Evolutionary conservation across 2,329 filamentous ascomycete genomes (phyloP).

Genomic region (Aspergillus japonicus): DNA sequence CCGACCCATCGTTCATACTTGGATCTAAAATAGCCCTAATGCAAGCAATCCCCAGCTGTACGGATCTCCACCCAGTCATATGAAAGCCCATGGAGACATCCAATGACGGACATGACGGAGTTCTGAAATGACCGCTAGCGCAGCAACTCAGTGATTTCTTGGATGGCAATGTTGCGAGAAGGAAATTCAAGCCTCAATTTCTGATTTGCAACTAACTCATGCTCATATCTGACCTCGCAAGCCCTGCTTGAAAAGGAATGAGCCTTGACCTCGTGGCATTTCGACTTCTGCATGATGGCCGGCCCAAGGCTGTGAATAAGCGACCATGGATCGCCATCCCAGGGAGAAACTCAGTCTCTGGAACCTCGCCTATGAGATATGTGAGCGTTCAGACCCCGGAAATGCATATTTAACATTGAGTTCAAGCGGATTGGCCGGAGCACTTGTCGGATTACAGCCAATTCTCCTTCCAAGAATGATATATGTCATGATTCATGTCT

Average conservation of each 20-base stretch:
- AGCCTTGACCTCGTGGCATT: neutral
- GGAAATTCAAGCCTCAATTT: neutral
- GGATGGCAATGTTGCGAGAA: neutral
- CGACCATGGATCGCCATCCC: neutral
- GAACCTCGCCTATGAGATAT: neutral
- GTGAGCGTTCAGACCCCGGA: neutral
- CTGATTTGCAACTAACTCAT: neutral
- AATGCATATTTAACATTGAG: neutral
- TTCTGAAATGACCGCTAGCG: neutral
- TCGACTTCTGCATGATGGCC: neutral
- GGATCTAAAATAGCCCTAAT: neutral
- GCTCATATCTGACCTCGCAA: neutral
- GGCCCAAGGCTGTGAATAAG: neutral
- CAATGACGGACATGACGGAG: neutral
- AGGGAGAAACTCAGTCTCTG: neutral
- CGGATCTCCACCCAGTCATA: neutral
- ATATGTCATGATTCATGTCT: neutral
- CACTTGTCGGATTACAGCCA: neutral
- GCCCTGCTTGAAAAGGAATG: neutral
- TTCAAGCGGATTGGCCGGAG: neutral
- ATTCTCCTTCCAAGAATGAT: neutral
- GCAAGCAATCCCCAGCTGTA: constrained; percentile 8
- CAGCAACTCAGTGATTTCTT: neutral
- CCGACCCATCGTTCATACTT: neutral
- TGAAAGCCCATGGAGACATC: neutral